Evolutionary conservation across 1,284 basidiomycete genomes (phyloP).

Genomic region (Moesziomyces antarcticus): DNA sequence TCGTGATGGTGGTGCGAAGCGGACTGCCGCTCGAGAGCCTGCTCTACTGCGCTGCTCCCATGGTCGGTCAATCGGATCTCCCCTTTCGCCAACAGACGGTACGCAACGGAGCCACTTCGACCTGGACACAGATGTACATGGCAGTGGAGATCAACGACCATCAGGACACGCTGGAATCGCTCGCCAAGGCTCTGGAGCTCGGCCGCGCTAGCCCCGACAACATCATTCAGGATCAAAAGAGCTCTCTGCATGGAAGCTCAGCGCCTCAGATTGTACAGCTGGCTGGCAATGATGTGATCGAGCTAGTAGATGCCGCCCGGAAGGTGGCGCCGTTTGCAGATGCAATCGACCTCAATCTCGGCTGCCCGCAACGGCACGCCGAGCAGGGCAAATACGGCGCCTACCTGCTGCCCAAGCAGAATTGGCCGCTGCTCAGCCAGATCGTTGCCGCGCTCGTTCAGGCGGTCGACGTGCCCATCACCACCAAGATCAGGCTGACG

Average conservation of each 20-base stretch:
- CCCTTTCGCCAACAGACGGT: conserved; percentile 57
- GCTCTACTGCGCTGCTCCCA: conserved; percentile 54
- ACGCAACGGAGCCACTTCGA: conserved; percentile 55
- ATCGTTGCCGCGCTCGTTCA: conserved; percentile 72
- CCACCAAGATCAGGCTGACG: conserved; percentile 73
- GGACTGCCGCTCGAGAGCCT: conserved; percentile 32
- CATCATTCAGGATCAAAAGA: background rate
- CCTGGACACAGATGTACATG: conserved; percentile 61
- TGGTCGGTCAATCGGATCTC: conserved; percentile 62
- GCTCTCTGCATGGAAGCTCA: conserved; percentile 4
- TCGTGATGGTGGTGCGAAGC: conserved; percentile 21
- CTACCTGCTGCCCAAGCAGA: conserved; percentile 75
- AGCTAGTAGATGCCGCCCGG: conserved; percentile 73
- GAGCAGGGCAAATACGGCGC: conserved; percentile 77
- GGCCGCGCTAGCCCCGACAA: conserved; percentile 35
- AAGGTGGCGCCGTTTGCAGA: conserved; percentile 74
- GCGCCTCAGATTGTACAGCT: conserved; percentile 77
- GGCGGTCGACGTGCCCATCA: conserved; percentile 72
- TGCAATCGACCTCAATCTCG: conserved; percentile 72
- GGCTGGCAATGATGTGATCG: conserved; percentile 76
- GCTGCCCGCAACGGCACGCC: conserved; percentile 79
- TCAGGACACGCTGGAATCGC: conserved; percentile 31
- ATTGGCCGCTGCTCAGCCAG: conserved; percentile 76
- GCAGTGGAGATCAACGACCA: conserved; percentile 26
- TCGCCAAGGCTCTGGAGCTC: conserved; percentile 35